Base-by-base conservation (phyloP, 306 rosid genomes). In the Vachellia pachyceras region DNA sequence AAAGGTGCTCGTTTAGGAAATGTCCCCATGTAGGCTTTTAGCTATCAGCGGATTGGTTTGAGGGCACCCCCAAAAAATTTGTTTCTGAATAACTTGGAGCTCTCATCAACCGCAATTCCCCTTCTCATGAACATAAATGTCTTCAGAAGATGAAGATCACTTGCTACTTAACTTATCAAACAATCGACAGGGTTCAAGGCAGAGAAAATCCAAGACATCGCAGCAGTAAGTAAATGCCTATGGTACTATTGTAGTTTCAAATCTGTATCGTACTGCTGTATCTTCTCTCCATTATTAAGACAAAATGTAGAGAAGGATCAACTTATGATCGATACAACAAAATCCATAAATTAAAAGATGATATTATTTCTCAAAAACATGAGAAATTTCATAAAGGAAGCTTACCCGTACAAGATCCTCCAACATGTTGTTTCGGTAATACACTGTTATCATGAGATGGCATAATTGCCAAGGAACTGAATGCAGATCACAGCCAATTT, bases 401-500 rank as follows among this genome's bases (percentile, higher is more conserved):
- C 84, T 40, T 83, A 95, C 99, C 91, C 66, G 83, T 20, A 88
- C 82, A 65, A 95, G 91, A 60, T 87, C 88, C 55, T 91, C 88
- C 45, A 87, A 87, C 95, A 85, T 88, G 80, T 93, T 87, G 86
- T 91, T 93, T 60, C 97, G 89, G 49, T 91, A 84, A 81, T 95
- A 95, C 73, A 91, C 89, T 69, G 93, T 76, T 52, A 95, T 91
- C 94, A 95, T 91, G 76, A 85, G 85, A 87, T 84, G 92, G 86
- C 99, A 95, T 63, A 95, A 46, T 83, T 93, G 92, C 97, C 99
- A 95, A 10, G 98, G 94, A 86, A 90, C 99, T 40, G 98, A 92
- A 86, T 95, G 99, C 75, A 91, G 81, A 88, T 95, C 90, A 7
- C 80, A 52, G 83, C 97, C 94, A 79, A 95, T 84, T 85, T 88